Percentiles rank a stretch among this genome's conserved stretches.
Evolutionary conservation across 441 rosid species (phyloP).

Genomic region (Pelargonium citronellum): DNA sequence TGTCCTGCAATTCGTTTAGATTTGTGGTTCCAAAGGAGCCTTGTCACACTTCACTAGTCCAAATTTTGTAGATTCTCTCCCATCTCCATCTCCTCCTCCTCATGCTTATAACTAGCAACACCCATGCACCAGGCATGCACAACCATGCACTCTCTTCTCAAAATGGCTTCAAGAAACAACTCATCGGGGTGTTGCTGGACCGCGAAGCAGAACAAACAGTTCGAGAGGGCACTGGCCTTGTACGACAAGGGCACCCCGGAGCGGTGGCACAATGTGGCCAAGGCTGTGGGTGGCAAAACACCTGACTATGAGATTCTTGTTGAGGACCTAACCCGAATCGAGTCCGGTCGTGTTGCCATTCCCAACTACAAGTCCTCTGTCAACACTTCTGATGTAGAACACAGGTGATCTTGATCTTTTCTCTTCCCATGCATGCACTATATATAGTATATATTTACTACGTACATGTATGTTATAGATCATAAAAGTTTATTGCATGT

Average conservation of each 20-base stretch:
- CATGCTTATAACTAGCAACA: too few relatives aligned
- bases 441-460: background rate
- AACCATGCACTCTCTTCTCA: too few relatives aligned
- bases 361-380: background rate
- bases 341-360: background rate
- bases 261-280: background rate
- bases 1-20: too few relatives aligned
- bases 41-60: too few relatives aligned
- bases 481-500: too few relatives aligned
- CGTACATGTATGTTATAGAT: background rate
- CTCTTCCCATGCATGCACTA: too few relatives aligned
- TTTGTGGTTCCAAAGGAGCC: too few relatives aligned
- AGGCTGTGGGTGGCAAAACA: background rate
- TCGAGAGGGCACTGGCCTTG: conserved; percentile 10
- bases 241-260: background rate
- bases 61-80: too few relatives aligned
- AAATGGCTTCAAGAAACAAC: background rate
- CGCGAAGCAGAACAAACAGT: conserved; percentile 4
- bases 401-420: background rate
- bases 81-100: too few relatives aligned
- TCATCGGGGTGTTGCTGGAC: background rate
- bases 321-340: background rate
- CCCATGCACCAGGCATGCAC: too few relatives aligned
- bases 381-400: background rate
- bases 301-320: background rate